Evolutionary conservation across 108 stramenopile species (phyloP), one percentile per base, ranked within the genome.

Genomic region (Nitzschia palea): DNA sequence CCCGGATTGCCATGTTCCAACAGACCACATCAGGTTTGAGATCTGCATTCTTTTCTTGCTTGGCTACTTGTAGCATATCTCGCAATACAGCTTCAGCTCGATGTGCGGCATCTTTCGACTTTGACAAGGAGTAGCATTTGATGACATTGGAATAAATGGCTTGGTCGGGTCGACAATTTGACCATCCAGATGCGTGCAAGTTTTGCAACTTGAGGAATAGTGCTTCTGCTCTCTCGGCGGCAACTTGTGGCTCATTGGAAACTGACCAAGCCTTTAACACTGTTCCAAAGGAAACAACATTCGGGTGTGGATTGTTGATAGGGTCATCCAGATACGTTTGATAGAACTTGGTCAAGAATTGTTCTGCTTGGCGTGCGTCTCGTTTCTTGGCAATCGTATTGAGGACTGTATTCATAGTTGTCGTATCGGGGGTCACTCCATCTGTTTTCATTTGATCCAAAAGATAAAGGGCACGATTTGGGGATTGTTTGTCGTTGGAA

Each of bases 1-100:
- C 81, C 42, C 82, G 68, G 37, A 88, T 86, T 32, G 71, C 80
- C 29, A 68, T 73, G 40, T 79, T 79, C 70, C 67, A 79, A 23
- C 59, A 61, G 1, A 65, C 36, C 0, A 72, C 44, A 34, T 68
- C 71, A 1, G 78, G 78, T 18, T 6, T 30, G 53, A 73, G 35
- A 34, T 52, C 32, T 9, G 23, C 26, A 27, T 60, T 60, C 2
- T 42, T 67, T 20, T 22, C 28, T 35, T 48, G 35, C 15, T 40
- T 66, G n/a, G 40, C 52, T 32, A 44, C 44, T 15, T 29, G 25
- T 57, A 63, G 67, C 60, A 76, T 37, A 2, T 44, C 55, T 27
- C 74, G 57, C 33, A 76, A 55, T 2, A 76, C 27, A 8, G 53
- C n/a, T 45, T 76, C 74, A 10, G 55, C 67, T 44, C 64, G 62